Evolutionary conservation across 2,329 filamentous ascomycete species (phyloP).

Genomic region (Microsporum audouinii): DNA sequence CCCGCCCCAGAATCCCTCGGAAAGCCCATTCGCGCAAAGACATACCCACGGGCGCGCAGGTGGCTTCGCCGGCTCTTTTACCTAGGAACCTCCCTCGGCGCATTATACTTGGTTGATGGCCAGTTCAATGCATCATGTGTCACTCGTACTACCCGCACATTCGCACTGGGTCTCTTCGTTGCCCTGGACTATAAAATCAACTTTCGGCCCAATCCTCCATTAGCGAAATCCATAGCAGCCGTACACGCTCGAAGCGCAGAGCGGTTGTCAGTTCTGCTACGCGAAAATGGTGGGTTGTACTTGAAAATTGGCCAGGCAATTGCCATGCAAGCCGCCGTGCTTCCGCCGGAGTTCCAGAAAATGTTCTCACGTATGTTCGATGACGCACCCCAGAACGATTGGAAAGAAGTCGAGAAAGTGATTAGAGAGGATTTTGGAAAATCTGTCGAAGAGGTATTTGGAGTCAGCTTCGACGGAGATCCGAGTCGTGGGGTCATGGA

Average conservation of each 20-base stretch:
- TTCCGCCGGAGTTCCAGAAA: constrained; percentile 87
- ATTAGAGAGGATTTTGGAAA: constrained; percentile 79
- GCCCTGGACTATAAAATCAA: constrained; percentile 95
- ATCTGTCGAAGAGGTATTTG: constrained; percentile 81
- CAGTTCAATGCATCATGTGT: constrained; percentile 69
- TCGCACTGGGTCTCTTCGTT: constrained; percentile 64
- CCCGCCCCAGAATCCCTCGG: constrained; percentile 71
- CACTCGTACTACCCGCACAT: constrained; percentile 68
- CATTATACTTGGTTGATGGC: constrained; percentile 57
- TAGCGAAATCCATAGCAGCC: constrained; percentile 61
- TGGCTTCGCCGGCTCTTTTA: constrained; percentile 66
- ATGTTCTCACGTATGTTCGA: constrained; percentile 98
- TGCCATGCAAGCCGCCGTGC: constrained; percentile 89
- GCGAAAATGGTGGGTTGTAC: constrained; percentile 82
- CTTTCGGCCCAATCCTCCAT: constrained; percentile 67
- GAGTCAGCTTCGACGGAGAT: constrained; percentile 65
- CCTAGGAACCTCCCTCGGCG: constrained; percentile 47
- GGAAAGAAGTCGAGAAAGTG: constrained; percentile 74
- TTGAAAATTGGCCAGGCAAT: constrained; percentile 97
- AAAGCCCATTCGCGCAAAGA: constrained; percentile 56
- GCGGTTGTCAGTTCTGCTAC: constrained; percentile 67
- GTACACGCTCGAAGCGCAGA: constrained; percentile 76
- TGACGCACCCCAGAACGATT: constrained; percentile 85
- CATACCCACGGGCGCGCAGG: constrained; percentile 58
- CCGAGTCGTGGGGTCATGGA: constrained; percentile 56